A percentile compares a stretch with the other conserved stretches of the same genome.
Conservation (phyloP, 2,329 filamentous ascomycete genomes). For the Xylaria sp. region DNA sequence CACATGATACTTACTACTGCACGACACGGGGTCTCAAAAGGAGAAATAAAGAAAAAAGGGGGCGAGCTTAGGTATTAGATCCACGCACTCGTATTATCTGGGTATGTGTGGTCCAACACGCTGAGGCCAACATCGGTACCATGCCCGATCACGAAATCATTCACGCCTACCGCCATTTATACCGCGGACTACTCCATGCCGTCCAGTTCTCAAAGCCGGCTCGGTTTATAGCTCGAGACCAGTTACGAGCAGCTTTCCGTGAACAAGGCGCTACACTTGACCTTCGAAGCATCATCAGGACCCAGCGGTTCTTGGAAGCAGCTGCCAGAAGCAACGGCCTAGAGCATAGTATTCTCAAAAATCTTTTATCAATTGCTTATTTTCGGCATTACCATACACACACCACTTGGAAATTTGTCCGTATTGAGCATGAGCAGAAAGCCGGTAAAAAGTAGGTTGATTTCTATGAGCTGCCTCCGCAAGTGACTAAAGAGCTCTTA, state of each 20-base stretch:
- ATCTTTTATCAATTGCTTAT: constrained; percentile 58
- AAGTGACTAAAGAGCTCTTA: constrained; percentile 20
- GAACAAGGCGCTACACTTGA: constrained; percentile 52
- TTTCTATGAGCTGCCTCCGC: background rate
- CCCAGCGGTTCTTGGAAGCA: constrained; percentile 69
- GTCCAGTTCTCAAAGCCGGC: constrained; percentile 72
- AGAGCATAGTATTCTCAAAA: constrained; percentile 74
- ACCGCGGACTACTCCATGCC: constrained; percentile 67
- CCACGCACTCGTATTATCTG: background rate
- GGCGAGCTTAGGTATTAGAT: no score
- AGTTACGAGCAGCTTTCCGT: constrained; percentile 63
- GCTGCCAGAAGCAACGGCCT: constrained; percentile 66
- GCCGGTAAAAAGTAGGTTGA: constrained; percentile 19
- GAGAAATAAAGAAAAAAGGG: background rate
- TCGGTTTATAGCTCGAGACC: constrained; percentile 63
- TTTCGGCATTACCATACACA: constrained; percentile 38
- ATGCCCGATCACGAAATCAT: constrained; percentile 51
- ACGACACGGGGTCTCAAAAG: background rate
- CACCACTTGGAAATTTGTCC: constrained; percentile 33
- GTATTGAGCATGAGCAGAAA: constrained; percentile 20
- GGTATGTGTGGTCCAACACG: background rate
- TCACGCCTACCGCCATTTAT: constrained; percentile 70
- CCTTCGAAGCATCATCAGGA: constrained; percentile 59
- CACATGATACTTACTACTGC: no score
- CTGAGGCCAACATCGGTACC: background rate